Evolutionary conservation across 768 basidiomycete species (phyloP).

Genomic region (Gloeopeniophorella convolvens): DNA sequence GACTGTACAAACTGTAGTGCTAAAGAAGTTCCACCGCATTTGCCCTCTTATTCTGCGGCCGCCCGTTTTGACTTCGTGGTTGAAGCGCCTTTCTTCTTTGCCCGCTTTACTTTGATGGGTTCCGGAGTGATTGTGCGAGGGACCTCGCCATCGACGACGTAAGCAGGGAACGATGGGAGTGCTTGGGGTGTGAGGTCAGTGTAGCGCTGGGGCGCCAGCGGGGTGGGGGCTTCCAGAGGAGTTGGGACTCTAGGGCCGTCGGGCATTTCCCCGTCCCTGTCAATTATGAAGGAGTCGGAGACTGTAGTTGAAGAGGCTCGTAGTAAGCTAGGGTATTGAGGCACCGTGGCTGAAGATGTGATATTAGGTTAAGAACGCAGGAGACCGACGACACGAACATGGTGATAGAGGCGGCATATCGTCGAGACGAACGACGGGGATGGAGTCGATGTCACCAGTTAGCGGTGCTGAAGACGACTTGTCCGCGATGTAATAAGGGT

Average conservation of each 20-base stretch:
- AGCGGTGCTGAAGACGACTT: constrained; percentile 37
- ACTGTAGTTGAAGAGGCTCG: constrained; percentile 8
- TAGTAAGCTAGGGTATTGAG: constrained; percentile 11
- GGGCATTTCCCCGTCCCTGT: constrained; percentile 21
- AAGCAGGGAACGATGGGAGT: constrained; percentile 42
- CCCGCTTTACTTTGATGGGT: constrained; percentile 67
- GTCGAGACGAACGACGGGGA: constrained; percentile 84
- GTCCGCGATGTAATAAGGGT: constrained; percentile 88
- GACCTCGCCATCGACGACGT: constrained; percentile 46
- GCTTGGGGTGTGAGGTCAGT: constrained; percentile 12
- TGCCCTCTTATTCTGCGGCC: constrained; percentile 21
- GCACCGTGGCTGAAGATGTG: background rate
- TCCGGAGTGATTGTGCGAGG: constrained; percentile 53
- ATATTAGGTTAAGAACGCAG: background rate
- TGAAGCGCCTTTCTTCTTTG: constrained; percentile 57
- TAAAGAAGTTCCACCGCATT: constrained; percentile 1
- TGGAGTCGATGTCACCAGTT: constrained; percentile 73
- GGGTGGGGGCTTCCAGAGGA: constrained; percentile 18
- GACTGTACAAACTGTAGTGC: constrained; percentile 11
- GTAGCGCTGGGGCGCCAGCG: constrained; percentile 21
- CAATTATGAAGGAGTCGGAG: constrained; percentile 14
- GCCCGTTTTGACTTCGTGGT: constrained; percentile 67
- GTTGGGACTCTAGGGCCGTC: constrained; percentile 15
- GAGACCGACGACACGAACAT: constrained; percentile 22
- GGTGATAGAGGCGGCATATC: constrained; percentile 47